These are phyloP conservation scores for Solanum ahanhuiri DNA, from an alignment of 257 asterid genomes.

Conservation along the genomic window DNA sequence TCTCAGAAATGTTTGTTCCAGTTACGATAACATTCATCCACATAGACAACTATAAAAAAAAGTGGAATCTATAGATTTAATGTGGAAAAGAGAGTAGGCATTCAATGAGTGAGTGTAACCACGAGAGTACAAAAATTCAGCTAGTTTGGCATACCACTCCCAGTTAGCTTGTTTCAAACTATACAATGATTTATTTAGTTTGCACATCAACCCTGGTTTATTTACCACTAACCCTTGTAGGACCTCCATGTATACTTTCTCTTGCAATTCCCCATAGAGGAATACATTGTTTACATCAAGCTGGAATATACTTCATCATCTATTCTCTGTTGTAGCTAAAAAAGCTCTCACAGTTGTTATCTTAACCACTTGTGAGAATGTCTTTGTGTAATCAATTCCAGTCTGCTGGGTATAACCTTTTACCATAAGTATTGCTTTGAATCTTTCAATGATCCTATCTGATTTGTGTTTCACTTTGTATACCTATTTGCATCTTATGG, in stretches of 20 bases:
- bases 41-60: too few species aligned
- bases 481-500: too few species aligned
- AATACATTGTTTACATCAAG: neutral
- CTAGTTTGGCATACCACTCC: neutral
- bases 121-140: neutral
- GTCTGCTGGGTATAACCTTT: accelerated
- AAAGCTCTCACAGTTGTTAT: neutral
- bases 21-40: too few species aligned
- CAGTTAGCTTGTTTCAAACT: neutral
- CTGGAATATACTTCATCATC: neutral
- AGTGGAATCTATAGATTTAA: neutral
- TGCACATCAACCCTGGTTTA: neutral
- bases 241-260: neutral
- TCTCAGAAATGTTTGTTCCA: too few species aligned
- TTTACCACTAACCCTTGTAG: neutral
- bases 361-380: neutral
- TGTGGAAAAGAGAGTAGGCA: neutral
- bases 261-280: neutral
- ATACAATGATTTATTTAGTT: neutral
- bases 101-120: neutral
- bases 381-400: neutral
- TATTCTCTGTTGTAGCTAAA: neutral
- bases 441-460: too few species aligned
- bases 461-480: too few species aligned
- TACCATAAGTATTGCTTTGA: neutral